These are phyloP conservation scores for Antarctomyces pellizariae DNA, from an alignment of 495 filamentous ascomycete genomes.

Conservation along the genomic window DNA sequence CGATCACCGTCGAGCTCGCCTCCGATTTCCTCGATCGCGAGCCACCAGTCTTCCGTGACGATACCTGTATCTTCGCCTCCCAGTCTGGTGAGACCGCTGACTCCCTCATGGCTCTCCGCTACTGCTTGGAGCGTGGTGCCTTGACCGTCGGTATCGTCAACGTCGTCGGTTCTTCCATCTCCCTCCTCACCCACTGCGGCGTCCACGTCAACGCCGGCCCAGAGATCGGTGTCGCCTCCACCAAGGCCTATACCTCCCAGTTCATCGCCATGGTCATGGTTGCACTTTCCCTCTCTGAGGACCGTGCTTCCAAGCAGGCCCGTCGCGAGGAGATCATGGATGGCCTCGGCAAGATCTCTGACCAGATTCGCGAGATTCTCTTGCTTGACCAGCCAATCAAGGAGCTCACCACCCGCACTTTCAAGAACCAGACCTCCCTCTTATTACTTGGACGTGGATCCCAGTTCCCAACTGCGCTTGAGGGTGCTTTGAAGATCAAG, in stretches of 20 bases:
- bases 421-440: conserved; percentile 93
- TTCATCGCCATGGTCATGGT: conserved; percentile 99
- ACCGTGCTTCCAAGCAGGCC: conserved; percentile 83
- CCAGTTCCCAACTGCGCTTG: conserved; percentile 90
- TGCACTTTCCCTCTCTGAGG: conserved; percentile 82
- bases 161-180: conserved; percentile 93
- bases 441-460: conserved; percentile 82
- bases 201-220: conserved; percentile 98
- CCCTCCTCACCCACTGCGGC: conserved; percentile 94
- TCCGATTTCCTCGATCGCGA: conserved; percentile 95
- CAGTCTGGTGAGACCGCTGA: conserved; percentile 99
- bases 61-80: conserved; percentile 96
- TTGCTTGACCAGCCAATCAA: conserved; percentile 86
- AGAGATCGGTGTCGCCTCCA: conserved; percentile 96
- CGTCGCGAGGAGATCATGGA: conserved; percentile 93
- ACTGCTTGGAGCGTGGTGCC: conserved; percentile 91
- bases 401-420: conserved; percentile 63
- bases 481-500: conserved; percentile 98
- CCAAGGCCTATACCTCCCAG: conserved; percentile 97
- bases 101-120: conserved; percentile 85
- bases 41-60: conserved; percentile 97
- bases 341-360: conserved; percentile 62
- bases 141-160: conserved; percentile 96
- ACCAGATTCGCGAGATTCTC: conserved; percentile 77
- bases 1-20: conserved; percentile 86